Conservation (phyloP, 2,329 filamentous ascomycete species). For the Cladophialophora psammophila region DNA sequence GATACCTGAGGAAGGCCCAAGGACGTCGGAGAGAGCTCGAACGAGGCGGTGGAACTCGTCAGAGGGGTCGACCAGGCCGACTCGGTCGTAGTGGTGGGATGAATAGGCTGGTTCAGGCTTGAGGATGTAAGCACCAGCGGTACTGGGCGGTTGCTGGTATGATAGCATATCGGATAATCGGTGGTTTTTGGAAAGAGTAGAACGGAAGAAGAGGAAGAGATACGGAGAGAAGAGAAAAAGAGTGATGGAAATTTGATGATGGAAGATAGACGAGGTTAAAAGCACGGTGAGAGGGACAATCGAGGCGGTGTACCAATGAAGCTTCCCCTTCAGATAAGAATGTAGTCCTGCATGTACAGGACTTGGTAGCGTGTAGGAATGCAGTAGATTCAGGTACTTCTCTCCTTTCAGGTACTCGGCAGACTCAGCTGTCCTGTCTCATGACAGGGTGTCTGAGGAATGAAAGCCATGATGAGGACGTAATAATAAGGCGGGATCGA, state of each 20-base stretch:
- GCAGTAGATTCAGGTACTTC: not conserved
- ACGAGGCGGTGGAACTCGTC: constrained; percentile 73
- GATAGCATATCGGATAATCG: constrained; percentile 22
- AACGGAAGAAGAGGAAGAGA: not conserved
- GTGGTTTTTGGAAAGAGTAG: not conserved
- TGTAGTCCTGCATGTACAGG: not conserved
- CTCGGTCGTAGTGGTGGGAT: constrained; percentile 24
- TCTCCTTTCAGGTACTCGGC: not conserved
- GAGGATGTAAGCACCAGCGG: not conserved
- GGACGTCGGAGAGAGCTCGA: constrained; percentile 71
- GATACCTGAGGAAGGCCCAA: constrained; percentile 82
- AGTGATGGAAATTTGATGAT: not conserved
- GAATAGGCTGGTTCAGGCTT: constrained; percentile 16
- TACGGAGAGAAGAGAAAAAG: not conserved
- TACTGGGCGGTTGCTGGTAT: constrained; percentile 9
- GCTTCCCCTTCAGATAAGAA: not conserved
- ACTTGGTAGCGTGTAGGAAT: not conserved
- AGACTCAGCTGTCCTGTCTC: constrained; percentile 10
- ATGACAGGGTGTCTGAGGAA: constrained; percentile 10
- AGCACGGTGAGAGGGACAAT: constrained; percentile 5
- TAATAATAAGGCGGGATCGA: constrained; percentile 11
- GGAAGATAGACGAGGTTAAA: constrained; percentile 5
- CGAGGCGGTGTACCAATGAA: constrained; percentile 20
- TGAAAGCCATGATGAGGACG: constrained; percentile 2
- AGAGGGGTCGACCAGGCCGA: constrained; percentile 15